Evolutionary conservation across 345 rosid species (phyloP).

Genomic region (Crucihimalaya himalaica): DNA sequence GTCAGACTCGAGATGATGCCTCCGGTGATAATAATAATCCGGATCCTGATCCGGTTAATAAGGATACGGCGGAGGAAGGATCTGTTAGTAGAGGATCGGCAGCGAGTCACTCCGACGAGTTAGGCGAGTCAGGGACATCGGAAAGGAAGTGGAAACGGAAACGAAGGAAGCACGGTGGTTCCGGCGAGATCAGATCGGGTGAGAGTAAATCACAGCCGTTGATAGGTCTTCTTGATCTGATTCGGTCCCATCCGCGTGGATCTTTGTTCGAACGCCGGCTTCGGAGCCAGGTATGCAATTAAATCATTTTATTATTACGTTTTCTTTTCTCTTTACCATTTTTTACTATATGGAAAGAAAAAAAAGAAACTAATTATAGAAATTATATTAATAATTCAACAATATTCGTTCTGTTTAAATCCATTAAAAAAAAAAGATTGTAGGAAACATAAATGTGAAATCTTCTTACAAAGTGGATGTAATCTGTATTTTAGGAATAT

Average conservation of each 20-base stretch:
- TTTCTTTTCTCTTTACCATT: background rate
- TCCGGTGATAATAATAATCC: slow-evolving; percentile 21
- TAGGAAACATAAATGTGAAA: background rate
- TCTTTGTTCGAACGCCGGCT: slow-evolving; percentile 63
- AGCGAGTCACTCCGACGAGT: slow-evolving; percentile 44
- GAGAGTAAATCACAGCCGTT: slow-evolving; percentile 60
- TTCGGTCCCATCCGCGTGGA: slow-evolving; percentile 60
- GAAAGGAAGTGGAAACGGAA: slow-evolving; percentile 43
- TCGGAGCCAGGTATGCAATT: slow-evolving; percentile 52
- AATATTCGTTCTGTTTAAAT: background rate
- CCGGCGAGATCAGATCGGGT: slow-evolving; percentile 35
- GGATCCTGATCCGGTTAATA: slow-evolving; percentile 44
- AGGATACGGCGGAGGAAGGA: slow-evolving; percentile 29
- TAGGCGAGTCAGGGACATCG: slow-evolving; percentile 58
- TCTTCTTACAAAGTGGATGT: background rate
- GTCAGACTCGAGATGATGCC: slow-evolving; percentile 38
- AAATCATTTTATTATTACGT: background rate
- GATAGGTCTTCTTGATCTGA: slow-evolving; percentile 47
- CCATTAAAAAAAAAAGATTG: background rate
- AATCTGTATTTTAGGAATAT: background rate
- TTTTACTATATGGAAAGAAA: background rate
- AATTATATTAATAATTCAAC: background rate
- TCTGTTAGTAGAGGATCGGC: slow-evolving; percentile 34
- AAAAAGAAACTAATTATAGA: background rate
- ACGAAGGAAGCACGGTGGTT: slow-evolving; percentile 35